phyloP scores from a whole-genome alignment of 2,329 filamentous ascomycete genomes.

The Trichoderma pleuroti region DNA sequence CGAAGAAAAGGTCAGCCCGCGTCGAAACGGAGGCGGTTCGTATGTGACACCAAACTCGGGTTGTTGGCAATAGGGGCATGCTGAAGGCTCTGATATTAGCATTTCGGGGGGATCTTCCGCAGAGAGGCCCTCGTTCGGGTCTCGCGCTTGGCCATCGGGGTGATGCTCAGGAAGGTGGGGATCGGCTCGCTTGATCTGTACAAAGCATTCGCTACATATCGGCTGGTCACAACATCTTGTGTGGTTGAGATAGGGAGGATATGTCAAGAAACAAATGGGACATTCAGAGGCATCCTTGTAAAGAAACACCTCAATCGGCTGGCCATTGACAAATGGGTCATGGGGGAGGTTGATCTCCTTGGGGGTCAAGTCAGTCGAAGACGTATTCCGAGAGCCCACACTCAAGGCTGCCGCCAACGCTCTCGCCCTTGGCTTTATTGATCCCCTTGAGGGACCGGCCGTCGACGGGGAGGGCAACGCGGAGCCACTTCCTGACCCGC shows the following conservation, averaged over 20 bases:
- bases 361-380: conserved; percentile 67
- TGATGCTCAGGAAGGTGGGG: conserved; percentile 82
- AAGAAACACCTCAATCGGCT: conserved; percentile 84
- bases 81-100: conserved; percentile 85
- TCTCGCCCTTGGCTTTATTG: conserved; percentile 81
- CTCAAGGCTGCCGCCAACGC: conserved; percentile 80
- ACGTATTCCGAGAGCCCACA: conserved; percentile 67
- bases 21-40: conserved; percentile 79
- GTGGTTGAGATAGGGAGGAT: conserved; percentile 89
- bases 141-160: conserved; percentile 42
- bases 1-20: conserved; percentile 69
- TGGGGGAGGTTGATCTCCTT: conserved; percentile 76
- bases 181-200: conserved; percentile 94
- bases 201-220: conserved; percentile 98
- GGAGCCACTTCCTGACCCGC: conserved; percentile 59
- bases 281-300: conserved; percentile 92
- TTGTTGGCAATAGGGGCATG: conserved; percentile 92
- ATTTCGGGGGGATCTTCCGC: conserved; percentile 56
- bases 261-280: conserved; percentile 94
- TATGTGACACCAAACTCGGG: conserved; percentile 97
- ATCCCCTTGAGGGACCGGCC: conserved; percentile 40
- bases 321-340: conserved; percentile 90
- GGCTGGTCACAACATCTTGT: conserved; percentile 94
- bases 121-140: conserved; percentile 36
- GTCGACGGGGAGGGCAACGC: conserved; percentile 48